Percentiles rank a stretch among this genome's conserved stretches.
These are phyloP conservation scores for Scutellaria barbata DNA, from an alignment of 257 asterid genomes.

Conservation along the genomic window DNA sequence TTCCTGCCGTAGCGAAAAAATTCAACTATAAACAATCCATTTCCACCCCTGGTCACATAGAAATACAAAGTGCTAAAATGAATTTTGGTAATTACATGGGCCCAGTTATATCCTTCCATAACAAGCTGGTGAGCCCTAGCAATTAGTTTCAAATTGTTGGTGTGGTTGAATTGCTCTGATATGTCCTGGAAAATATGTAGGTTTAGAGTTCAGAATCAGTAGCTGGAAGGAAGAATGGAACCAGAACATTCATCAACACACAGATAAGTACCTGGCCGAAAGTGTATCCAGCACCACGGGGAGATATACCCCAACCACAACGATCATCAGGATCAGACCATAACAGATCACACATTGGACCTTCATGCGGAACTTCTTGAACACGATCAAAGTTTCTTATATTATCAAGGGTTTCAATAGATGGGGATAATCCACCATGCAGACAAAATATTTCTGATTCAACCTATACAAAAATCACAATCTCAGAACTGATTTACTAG, in stretches of 20 bases:
- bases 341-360: slow-evolving; percentile 95
- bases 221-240: slow-evolving; percentile 23
- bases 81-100: slow-evolving; percentile 64
- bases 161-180: slow-evolving; percentile 95
- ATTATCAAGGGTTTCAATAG: slow-evolving; percentile 90
- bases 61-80: neutral
- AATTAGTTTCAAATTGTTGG: slow-evolving; percentile 79
- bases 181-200: slow-evolving; percentile 64
- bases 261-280: slow-evolving; percentile 78
- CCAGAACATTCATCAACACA: slow-evolving; percentile 22
- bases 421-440: slow-evolving; percentile 95
- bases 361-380: slow-evolving; percentile 99
- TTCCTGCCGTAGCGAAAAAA: slow-evolving; percentile 59
- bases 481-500: slow-evolving; percentile 10
- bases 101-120: slow-evolving; percentile 99
- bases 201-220: slow-evolving; percentile 9
- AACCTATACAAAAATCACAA: slow-evolving; percentile 55
- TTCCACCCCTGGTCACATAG: neutral
- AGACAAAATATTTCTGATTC: slow-evolving; percentile 96
- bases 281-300: slow-evolving; percentile 98
- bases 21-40: slow-evolving; percentile 25
- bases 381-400: slow-evolving; percentile 95
- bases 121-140: slow-evolving; percentile 98
- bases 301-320: slow-evolving; percentile 99
- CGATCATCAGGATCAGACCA: slow-evolving; percentile 99